Base-by-base conservation (phyloP, 2,329 filamentous ascomycete species). In the Botrytis porri region DNA sequence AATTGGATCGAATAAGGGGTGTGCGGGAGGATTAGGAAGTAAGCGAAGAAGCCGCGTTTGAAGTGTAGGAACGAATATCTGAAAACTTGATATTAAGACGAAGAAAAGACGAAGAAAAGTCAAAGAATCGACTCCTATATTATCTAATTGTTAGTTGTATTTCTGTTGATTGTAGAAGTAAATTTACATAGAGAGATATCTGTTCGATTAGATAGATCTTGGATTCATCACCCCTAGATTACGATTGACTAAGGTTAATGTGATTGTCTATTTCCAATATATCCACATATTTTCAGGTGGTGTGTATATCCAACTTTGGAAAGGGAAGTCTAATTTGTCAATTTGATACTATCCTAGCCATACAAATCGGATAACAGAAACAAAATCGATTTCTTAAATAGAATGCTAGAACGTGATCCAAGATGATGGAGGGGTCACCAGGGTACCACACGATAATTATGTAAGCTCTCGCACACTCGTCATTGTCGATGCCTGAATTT, bases 401-500 rank as follows among this genome's bases (percentile, higher is more conserved):
- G 12, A 39, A 57, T 43, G 51, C 48, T 20, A 57, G 65, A 69
- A 69, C 37, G 48, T 69, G 48, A 69, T 69, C 35, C 48, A 37
- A 69, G n/a, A 29, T 29, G 18, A 37, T 32, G 48, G 48, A 59
- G 65, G 65, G 65, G n/a, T n/a, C n/a, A n/a, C n/a, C n/a, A n/a
- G n/a, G n/a, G 48, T 57, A 51, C 32, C 48, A 43, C 65, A 43
- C 25, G 35, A 69, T 41, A 6, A 32, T 69, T 69, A 69, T 57
- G 35, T 69, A 37, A 69, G 65, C 51, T 51, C n/a, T 20, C n/a
- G 9, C 29, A 57, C 48, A 54, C 29, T 14, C 65, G 65, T 69
- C 65, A 69, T 69, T 69, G 37, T 69, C 43, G 1, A 43, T 66
- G 70, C 70, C 70, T 71, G 37, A 71, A 25, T 9, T 57, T 41